These are phyloP conservation scores for Alternaria postmessia DNA, from an alignment of 2,329 filamentous ascomycete species.

Conservation along the genomic window DNA sequence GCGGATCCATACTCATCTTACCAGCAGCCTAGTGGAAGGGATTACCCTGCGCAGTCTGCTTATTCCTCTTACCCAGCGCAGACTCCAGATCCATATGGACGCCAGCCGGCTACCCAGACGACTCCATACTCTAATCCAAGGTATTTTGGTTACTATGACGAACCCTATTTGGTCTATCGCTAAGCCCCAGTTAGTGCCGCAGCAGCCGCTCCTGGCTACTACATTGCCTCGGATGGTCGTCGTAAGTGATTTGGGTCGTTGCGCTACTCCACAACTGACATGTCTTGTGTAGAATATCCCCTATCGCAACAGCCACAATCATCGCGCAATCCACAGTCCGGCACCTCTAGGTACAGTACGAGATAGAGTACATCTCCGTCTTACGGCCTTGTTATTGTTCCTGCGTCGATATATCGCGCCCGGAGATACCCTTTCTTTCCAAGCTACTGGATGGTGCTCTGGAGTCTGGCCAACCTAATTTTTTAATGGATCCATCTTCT, in stretches of 20 bases:
- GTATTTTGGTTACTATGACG: conserved; percentile 54
- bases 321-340: conserved; percentile 35
- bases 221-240: conserved; percentile 49
- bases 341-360: conserved; percentile 31
- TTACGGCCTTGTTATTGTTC: conserved; percentile 39
- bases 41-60: conserved; percentile 32
- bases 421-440: conserved; percentile 47
- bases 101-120: conserved; percentile 29
- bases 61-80: conserved; percentile 42
- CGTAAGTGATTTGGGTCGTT: conserved; percentile 40
- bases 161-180: conserved; percentile 51
- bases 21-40: conserved; percentile 32
- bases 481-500: conserved; percentile 37
- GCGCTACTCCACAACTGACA: conserved; percentile 27
- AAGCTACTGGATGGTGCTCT: conserved; percentile 42
- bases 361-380: conserved; percentile 39
- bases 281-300: conserved; percentile 41
- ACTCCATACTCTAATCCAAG: conserved; percentile 43
- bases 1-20: conserved; percentile 43
- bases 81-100: conserved; percentile 41
- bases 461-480: conserved; percentile 39
- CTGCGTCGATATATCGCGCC: conserved; percentile 41
- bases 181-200: conserved; percentile 48
- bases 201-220: conserved; percentile 45
- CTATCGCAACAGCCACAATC: conserved; percentile 39